A percentile compares a stretch with the other conserved stretches of the same genome.
These are phyloP conservation scores for Xylariaceae sp. DNA, from an alignment of 2,329 filamentous ascomycete species.

Conservation along the genomic window DNA sequence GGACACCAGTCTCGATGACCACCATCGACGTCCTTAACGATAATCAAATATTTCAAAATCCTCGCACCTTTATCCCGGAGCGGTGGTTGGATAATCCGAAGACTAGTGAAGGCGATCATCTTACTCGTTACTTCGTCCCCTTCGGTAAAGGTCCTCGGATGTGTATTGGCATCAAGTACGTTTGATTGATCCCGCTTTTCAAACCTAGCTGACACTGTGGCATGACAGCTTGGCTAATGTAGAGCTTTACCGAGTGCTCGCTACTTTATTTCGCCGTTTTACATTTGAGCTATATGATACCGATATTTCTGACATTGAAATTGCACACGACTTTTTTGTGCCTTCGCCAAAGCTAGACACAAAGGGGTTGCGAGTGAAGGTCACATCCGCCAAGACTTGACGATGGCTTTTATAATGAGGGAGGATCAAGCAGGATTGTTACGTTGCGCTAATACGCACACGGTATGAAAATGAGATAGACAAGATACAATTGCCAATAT, in stretches of 20 bases:
- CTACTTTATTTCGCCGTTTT: constrained; percentile 16
- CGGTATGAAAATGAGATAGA: too few species aligned
- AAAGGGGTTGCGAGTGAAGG: constrained; percentile 10
- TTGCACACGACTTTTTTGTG: constrained; percentile 15
- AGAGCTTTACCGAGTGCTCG: constrained; percentile 6
- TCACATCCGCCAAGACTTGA: neutral
- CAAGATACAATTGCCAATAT: too few species aligned
- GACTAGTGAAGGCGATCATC: constrained; percentile 3
- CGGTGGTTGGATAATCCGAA: constrained; percentile 15
- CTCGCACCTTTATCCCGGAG: constrained; percentile 1
- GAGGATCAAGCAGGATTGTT: too few species aligned
- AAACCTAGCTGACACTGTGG: neutral
- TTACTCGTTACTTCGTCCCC: constrained; percentile 17
- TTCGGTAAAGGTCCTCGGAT: constrained; percentile 16
- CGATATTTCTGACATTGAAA: constrained; percentile 14
- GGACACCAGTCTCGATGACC: constrained; percentile 15
- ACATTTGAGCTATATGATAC: constrained; percentile 12
- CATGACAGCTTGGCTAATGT: constrained; percentile 9
- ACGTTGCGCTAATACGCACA: too few species aligned
- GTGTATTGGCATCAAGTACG: constrained; percentile 18
- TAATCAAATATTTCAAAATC: neutral
- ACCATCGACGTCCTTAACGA: constrained; percentile 15
- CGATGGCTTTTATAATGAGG: neutral
- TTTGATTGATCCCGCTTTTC: neutral
- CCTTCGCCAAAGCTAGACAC: constrained; percentile 13